Evolutionary conservation across 305 asterid species (phyloP).

Genomic region (Fraxinus albicans): DNA sequence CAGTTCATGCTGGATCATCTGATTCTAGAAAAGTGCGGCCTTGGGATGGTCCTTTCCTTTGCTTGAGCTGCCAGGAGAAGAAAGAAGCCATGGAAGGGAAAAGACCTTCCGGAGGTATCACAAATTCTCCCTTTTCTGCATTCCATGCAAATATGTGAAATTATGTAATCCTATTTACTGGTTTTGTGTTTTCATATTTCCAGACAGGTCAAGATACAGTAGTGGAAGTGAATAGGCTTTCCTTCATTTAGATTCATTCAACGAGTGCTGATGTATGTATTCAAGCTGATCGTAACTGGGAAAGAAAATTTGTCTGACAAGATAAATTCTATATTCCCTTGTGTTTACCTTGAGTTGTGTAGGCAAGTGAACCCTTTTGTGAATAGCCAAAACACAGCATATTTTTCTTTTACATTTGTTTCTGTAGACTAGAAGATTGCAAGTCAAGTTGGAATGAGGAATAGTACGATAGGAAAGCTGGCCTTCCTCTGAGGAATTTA

Average conservation of each 20-base stretch:
- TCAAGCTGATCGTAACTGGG: constrained; percentile 27
- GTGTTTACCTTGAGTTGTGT: constrained; percentile 23
- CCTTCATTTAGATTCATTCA: constrained; percentile 9
- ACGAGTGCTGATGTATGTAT: constrained; percentile 22
- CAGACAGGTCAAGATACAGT: constrained; percentile 67
- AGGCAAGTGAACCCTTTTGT: constrained; percentile 44
- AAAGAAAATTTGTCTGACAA: constrained; percentile 32
- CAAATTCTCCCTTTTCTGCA: constrained; percentile 9
- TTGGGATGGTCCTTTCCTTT: constrained; percentile 99
- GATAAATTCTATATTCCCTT: constrained; percentile 20
- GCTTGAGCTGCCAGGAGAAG: constrained; percentile 88
- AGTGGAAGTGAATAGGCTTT: constrained; percentile 72
- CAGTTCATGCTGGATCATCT: constrained; percentile 60
- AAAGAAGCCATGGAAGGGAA: constrained; percentile 99
- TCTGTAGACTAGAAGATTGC: constrained; percentile 35
- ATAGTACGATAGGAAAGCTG: constrained; percentile 29
- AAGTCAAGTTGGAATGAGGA: constrained; percentile 28
- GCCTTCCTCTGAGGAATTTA: constrained; percentile 21
- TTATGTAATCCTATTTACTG: constrained; percentile 17
- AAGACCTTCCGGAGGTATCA: constrained; percentile 67
- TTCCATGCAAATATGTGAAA: constrained; percentile 3
- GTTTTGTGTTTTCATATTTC: constrained; percentile 18
- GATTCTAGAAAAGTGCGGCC: constrained; percentile 73
- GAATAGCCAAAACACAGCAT: constrained; percentile 39
- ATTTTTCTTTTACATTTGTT: constrained; percentile 23